These are phyloP conservation scores for Angomonas deanei DNA, from an alignment of 208 protist species.

Conservation along the genomic window DNA sequence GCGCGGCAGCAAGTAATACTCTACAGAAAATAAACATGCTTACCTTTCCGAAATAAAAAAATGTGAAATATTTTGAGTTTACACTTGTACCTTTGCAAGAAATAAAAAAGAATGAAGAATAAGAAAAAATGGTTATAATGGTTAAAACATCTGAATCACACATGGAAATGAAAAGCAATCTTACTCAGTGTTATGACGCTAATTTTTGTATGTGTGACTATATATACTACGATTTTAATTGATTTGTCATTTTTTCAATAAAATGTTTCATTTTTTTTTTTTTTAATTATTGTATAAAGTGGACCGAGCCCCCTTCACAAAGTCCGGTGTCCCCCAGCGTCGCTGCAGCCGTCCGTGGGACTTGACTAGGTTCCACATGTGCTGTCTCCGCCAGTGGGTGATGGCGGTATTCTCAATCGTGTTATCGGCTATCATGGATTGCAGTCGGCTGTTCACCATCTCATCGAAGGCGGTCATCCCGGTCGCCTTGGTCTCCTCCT, in stretches of 20 bases:
- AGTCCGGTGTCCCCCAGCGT: slow-evolving; percentile 72
- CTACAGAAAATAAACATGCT: not conserved
- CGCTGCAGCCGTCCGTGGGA: slow-evolving; percentile 73
- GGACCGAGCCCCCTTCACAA: slow-evolving; percentile 48
- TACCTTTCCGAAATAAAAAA: not conserved
- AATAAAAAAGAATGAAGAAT: slow-evolving; percentile 2
- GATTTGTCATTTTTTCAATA: too few relatives aligned
- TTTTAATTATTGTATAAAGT: slow-evolving; percentile 57
- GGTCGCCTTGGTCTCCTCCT: slow-evolving; percentile 49
- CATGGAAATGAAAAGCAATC: too few relatives aligned
- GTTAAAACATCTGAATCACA: too few relatives aligned
- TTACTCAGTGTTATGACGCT: too few relatives aligned
- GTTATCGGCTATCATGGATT: slow-evolving; percentile 87
- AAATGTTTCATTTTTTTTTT: too few relatives aligned
- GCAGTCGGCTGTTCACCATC: slow-evolving; percentile 76
- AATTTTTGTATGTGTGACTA: too few relatives aligned
- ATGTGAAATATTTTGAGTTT: not conserved
- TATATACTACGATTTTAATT: too few relatives aligned
- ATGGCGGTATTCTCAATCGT: slow-evolving; percentile 82
- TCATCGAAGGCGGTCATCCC: slow-evolving; percentile 73
- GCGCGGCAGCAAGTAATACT: not conserved
- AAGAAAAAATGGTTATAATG: too few relatives aligned
- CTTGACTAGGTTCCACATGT: slow-evolving; percentile 88
- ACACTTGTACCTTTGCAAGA: not conserved
- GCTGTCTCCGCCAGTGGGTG: slow-evolving; percentile 68